A percentile compares a stretch with the other conserved stretches of the same genome.
phyloP scores from a whole-genome alignment of 306 rosid genomes.

The Trifolium repens region DNA sequence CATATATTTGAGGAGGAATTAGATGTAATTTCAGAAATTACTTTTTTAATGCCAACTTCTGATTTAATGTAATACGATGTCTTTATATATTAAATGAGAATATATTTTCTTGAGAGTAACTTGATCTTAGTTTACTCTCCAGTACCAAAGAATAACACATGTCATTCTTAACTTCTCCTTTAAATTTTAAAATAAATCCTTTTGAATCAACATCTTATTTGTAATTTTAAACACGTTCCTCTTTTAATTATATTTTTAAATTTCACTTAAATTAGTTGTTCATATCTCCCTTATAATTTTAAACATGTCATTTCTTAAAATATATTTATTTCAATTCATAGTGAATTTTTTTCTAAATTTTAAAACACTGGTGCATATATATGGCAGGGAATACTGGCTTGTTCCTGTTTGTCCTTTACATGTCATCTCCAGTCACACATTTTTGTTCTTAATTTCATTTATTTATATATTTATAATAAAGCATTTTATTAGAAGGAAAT shows the following conservation, averaged over 20 bases:
- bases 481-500: slow-evolving; percentile 2
- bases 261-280: neutral
- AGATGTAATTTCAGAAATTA: slow-evolving; percentile 15
- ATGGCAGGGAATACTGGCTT: slow-evolving; percentile 7
- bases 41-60: neutral
- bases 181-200: neutral
- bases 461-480: neutral
- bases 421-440: slow-evolving; percentile 16
- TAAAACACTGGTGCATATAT: neutral
- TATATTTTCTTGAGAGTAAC: slow-evolving; percentile 6
- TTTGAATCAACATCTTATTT: slow-evolving; percentile 16
- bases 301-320: slow-evolving; percentile 10
- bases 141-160: neutral
- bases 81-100: slow-evolving; percentile 9
- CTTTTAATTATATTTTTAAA: slow-evolving; percentile 3
- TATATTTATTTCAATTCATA: slow-evolving; percentile 20
- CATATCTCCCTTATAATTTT: slow-evolving; percentile 20
- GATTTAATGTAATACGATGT: slow-evolving; percentile 18
- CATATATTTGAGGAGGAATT: slow-evolving; percentile 35
- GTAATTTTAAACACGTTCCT: neutral
- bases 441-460: neutral
- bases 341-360: neutral
- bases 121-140: slow-evolving; percentile 19
- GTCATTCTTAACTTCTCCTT: slow-evolving; percentile 23
- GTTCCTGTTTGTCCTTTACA: slow-evolving; percentile 36